Evolutionary conservation across 495 filamentous ascomycete species (phyloP).

Genomic region (Tetracladium setigerum): DNA sequence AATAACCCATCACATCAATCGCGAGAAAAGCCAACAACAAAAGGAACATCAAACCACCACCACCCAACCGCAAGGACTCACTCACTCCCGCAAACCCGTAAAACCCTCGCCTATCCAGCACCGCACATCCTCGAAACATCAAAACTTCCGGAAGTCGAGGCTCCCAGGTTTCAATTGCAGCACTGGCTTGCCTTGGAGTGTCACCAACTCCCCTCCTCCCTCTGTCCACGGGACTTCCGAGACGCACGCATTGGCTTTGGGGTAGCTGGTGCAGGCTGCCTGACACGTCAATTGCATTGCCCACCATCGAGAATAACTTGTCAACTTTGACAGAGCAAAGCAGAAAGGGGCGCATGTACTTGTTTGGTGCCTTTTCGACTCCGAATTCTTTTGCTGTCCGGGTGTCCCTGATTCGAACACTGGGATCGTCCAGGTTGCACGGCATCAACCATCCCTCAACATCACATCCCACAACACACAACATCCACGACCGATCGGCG

Average conservation of each 20-base stretch:
- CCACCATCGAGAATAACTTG: slow-evolving; percentile 4
- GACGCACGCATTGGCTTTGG: slow-evolving; percentile 22
- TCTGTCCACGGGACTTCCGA: slow-evolving; percentile 12
- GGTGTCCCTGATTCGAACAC: neutral
- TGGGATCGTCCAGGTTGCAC: neutral
- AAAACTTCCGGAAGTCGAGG: too few relatives aligned
- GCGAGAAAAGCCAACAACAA: too few relatives aligned
- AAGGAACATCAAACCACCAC: too few relatives aligned
- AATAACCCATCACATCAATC: too few relatives aligned
- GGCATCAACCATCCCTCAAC: neutral
- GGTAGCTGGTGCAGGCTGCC: slow-evolving; percentile 7
- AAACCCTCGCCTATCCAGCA: too few relatives aligned
- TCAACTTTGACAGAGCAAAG: too few relatives aligned
- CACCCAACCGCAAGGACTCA: too few relatives aligned
- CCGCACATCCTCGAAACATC: too few relatives aligned
- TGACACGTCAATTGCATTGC: slow-evolving; percentile 19
- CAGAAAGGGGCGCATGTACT: neutral
- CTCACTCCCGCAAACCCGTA: too few relatives aligned
- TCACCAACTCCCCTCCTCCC: slow-evolving; percentile 9
- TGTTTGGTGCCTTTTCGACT: neutral
- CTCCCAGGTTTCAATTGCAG: too few relatives aligned
- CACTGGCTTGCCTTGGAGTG: neutral
- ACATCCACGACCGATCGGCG: too few relatives aligned
- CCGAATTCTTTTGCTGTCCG: slow-evolving; percentile 10
- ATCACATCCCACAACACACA: neutral